phyloP scores from a whole-genome alignment of 208 protist species.

The Leishmania turanica region DNA sequence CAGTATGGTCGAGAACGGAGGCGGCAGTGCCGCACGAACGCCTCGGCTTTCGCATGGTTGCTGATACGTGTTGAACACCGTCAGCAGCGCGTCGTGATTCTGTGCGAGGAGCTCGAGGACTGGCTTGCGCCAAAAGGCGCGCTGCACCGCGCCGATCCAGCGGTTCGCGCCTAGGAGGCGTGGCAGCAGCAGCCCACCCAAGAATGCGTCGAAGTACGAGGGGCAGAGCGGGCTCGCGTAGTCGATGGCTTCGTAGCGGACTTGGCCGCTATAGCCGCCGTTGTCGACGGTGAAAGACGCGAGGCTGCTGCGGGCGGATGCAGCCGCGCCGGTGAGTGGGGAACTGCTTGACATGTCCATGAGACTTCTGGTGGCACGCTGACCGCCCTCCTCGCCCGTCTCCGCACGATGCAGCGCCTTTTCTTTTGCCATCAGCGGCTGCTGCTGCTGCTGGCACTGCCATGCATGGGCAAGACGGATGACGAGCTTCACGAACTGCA shows the following conservation, averaged over 20 bases:
- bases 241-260: constrained; percentile 41
- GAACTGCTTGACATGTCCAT: not conserved
- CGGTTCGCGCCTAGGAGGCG: constrained; percentile 45
- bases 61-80: constrained; percentile 50
- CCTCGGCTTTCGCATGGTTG: constrained; percentile 61
- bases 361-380: not conserved
- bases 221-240: constrained; percentile 41
- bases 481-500: constrained; percentile 71
- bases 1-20: constrained; percentile 36
- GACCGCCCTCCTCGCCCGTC: not conserved
- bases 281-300: not conserved
- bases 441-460: constrained; percentile 45
- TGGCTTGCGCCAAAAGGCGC: constrained; percentile 22
- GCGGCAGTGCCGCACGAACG: constrained; percentile 51
- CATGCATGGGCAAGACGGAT: constrained; percentile 72
- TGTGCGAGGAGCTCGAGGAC: constrained; percentile 34
- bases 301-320: not conserved
- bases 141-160: constrained; percentile 23
- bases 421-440: not conserved
- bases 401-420: constrained; percentile 6
- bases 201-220: constrained; percentile 41
- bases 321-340: not conserved
- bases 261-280: not conserved
- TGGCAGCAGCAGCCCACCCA: constrained; percentile 52
- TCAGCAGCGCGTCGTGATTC: constrained; percentile 48